Evolutionary conservation across 768 basidiomycete species (phyloP).

Genomic region (Leccinellum albellum): DNA sequence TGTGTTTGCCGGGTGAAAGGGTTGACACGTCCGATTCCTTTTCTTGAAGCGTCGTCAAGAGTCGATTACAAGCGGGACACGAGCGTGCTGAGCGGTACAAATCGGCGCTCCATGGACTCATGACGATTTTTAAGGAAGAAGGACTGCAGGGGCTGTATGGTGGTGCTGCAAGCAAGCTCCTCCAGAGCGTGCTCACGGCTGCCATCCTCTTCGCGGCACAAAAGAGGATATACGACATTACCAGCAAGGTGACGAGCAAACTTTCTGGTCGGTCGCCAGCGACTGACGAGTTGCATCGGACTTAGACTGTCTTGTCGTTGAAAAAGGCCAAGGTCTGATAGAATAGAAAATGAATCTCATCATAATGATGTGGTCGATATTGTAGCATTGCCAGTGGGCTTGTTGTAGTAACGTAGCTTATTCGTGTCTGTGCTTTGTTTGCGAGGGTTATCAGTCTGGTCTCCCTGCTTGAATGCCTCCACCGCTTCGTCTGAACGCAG

Average conservation of each 20-base stretch:
- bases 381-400: not conserved
- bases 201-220: slow-evolving; percentile 92
- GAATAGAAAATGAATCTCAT: not conserved
- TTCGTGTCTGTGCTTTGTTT: not conserved
- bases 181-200: slow-evolving; percentile 90
- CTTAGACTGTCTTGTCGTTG: slow-evolving; percentile 14
- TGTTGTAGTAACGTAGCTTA: not conserved
- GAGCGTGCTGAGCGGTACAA: slow-evolving; percentile 65
- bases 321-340: slow-evolving; percentile 2
- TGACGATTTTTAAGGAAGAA: slow-evolving; percentile 74
- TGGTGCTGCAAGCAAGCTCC: slow-evolving; percentile 82
- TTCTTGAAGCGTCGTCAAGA: slow-evolving; percentile 59
- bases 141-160: slow-evolving; percentile 82
- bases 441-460: not conserved
- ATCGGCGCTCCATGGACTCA: slow-evolving; percentile 73
- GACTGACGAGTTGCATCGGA: slow-evolving; percentile 2
- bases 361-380: not conserved
- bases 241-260: slow-evolving; percentile 41
- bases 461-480: slow-evolving; percentile 47
- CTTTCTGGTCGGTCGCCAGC: not conserved
- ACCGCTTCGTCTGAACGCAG: slow-evolving; percentile 70
- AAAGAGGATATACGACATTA: slow-evolving; percentile 73
- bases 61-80: slow-evolving; percentile 73
- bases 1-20: not conserved
- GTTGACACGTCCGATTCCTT: not conserved